Base-by-base conservation (phyloP, 768 basidiomycete species). In the Tulasnella calospora region DNA sequence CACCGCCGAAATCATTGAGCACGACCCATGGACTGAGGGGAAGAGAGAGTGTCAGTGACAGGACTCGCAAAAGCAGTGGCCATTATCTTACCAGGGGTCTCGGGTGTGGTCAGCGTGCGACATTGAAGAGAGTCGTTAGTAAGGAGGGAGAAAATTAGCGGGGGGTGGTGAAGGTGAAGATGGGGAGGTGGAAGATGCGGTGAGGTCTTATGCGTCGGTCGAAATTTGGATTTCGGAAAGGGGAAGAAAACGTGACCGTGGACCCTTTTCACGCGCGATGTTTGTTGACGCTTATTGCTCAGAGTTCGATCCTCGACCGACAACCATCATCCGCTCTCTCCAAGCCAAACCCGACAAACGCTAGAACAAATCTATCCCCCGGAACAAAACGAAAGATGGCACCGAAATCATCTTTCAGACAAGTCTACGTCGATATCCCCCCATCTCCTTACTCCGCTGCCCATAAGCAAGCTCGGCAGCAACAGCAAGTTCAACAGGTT, bases 1-100 rank as follows among this genome's bases (percentile, higher is more conserved):
- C 96, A 80, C 95, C 96, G 79, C 97, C 96, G 85, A 96, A 97
- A 87, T 99, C 97, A 87, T 94, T 98, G 82, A 98, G 91, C 83
- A 98, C 93, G 74, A 98, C 96, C 95, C 96, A 98, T 82, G 97
- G 97, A 86, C 97, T 98, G 82, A 44, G 51, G n/a, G 2, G 19
- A 13, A 36, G 73, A 4, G 71, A 71, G 35, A 2, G 4, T 9
- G 12, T 19, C 19, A 40, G 55, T 44, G 23, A 55, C 23, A 61
- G 72, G 17, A 9, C 51, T 19, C 36, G n/a, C 46, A 21, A 61
- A 71, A 47, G 51, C 41, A 46, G 21, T 30, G 44, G 55, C 27
- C n/a, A 46, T 0, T 74, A 33, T 81, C 88, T 79, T 83, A 92
- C 95, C 95, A 97, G 79, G 95, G 95, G 85, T 97, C 95, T 85